Percentiles rank a stretch among this genome's conserved stretches.
Evolutionary conservation across 2,329 filamentous ascomycete genomes (phyloP).

Genomic region (Coniochaeta ligniaria): DNA sequence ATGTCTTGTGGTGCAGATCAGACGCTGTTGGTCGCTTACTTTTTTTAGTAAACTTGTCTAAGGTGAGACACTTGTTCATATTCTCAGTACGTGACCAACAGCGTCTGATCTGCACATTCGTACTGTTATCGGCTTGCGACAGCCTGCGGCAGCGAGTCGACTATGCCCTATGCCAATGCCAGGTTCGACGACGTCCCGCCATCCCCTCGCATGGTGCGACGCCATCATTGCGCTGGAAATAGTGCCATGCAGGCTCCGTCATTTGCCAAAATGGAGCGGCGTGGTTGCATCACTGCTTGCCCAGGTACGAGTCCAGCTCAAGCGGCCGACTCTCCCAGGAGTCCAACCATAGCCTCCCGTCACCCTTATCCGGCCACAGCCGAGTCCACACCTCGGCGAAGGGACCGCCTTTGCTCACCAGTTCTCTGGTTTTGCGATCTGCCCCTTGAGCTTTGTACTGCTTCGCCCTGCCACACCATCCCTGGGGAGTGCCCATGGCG

Average conservation of each 20-base stretch:
- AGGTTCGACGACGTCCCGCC: background rate
- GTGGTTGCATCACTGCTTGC: background rate
- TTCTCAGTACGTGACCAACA: too few species aligned
- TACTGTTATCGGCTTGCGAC: too few species aligned
- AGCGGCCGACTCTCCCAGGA: constrained; percentile 1
- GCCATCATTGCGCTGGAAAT: background rate
- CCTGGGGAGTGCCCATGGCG: background rate
- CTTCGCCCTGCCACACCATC: background rate
- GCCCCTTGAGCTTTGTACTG: background rate
- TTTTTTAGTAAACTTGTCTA: too few species aligned
- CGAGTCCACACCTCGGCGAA: constrained; percentile 1
- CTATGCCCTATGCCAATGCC: background rate
- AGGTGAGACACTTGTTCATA: too few species aligned
- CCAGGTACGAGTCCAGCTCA: background rate
- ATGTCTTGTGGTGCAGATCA: too few species aligned
- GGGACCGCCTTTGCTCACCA: background rate
- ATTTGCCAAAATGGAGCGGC: background rate
- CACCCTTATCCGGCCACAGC: constrained; percentile 3
- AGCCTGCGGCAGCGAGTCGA: too few species aligned
- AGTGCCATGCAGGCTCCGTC: background rate
- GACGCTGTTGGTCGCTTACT: too few species aligned
- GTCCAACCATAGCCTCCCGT: background rate
- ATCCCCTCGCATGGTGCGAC: background rate
- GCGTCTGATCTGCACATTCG: too few species aligned
- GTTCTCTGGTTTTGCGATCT: background rate